A percentile compares a stretch with the other conserved stretches of the same genome.
phyloP scores from a whole-genome alignment of 306 rosid species.

The Arachis hypogaea region DNA sequence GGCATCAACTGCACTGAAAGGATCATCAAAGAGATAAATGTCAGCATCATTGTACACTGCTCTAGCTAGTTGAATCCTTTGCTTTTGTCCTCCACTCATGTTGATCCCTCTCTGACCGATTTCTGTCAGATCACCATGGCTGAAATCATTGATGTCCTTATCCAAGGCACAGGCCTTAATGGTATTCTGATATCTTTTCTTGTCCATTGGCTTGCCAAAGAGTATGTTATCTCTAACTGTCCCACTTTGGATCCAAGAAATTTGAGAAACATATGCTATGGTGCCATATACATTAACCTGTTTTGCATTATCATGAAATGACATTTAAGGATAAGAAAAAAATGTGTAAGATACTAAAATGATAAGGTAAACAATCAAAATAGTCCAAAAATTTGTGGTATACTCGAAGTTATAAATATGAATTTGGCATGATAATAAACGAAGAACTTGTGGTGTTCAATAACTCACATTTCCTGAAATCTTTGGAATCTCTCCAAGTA shows the following conservation, averaged over 20 bases:
- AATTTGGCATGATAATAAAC: slow-evolving; percentile 27
- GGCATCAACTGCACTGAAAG: slow-evolving; percentile 91
- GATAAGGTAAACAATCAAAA: no score
- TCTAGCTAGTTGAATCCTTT: slow-evolving; percentile 82
- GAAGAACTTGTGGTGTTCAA: background rate
- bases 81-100: slow-evolving; percentile 95
- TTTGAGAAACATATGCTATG: slow-evolving; percentile 78
- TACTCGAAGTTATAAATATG: slow-evolving; percentile 1
- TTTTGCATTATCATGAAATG: slow-evolving; percentile 1
- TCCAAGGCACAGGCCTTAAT: slow-evolving; percentile 74
- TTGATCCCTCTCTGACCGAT: slow-evolving; percentile 88
- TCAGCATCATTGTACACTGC: slow-evolving; percentile 82
- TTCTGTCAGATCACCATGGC: slow-evolving; percentile 85
- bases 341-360: no score
- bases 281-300: slow-evolving; percentile 67
- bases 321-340: background rate
- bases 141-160: slow-evolving; percentile 61
- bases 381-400: background rate
- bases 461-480: slow-evolving; percentile 72
- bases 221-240: slow-evolving; percentile 76
- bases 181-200: slow-evolving; percentile 55
- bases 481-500: slow-evolving; percentile 77
- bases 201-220: slow-evolving; percentile 71
- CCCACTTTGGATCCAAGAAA: slow-evolving; percentile 89
- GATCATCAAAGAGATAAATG: slow-evolving; percentile 77